These are phyloP conservation scores for Taphrina populina DNA, from an alignment of 1,139 yeast genomes.

Conservation along the genomic window DNA sequence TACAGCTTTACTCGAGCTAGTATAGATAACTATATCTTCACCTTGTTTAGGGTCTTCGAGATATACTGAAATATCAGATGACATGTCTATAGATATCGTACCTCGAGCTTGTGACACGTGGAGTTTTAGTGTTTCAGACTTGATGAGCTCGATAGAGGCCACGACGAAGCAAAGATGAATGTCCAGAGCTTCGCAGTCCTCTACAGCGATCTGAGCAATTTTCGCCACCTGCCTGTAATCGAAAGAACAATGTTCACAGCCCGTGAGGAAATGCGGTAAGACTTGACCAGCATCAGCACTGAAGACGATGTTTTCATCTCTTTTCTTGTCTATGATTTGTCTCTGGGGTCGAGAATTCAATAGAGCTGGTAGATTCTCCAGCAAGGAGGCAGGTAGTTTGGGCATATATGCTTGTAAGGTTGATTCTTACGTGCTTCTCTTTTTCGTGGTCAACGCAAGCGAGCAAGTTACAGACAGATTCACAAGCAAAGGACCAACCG, in stretches of 20 bases:
- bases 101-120: conserved; percentile 2
- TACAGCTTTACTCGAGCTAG: conserved; percentile 13
- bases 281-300: neutral
- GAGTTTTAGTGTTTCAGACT: conserved; percentile 4
- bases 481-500: too few species aligned
- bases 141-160: conserved; percentile 14
- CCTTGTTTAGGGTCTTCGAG: neutral
- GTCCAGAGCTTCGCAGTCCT: conserved; percentile 5
- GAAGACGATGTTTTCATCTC: conserved; percentile 2
- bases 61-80: neutral
- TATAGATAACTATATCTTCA: neutral
- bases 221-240: neutral
- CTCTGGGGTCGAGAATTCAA: conserved; percentile 13
- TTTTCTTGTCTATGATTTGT: conserved; percentile 14
- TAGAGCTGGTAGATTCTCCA: conserved; percentile 6
- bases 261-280: conserved; percentile 5
- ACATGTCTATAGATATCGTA: conserved; percentile 12
- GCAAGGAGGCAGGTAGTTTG: conserved; percentile 4
- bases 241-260: conserved; percentile 1
- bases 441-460: too few species aligned
- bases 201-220: conserved; percentile 11
- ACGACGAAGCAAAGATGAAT: conserved; percentile 4
- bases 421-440: too few species aligned
- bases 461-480: too few species aligned
- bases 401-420: too few species aligned